Base-by-base conservation (phyloP, 2,329 filamentous ascomycete species). In the Talaromyces sp. region DNA sequence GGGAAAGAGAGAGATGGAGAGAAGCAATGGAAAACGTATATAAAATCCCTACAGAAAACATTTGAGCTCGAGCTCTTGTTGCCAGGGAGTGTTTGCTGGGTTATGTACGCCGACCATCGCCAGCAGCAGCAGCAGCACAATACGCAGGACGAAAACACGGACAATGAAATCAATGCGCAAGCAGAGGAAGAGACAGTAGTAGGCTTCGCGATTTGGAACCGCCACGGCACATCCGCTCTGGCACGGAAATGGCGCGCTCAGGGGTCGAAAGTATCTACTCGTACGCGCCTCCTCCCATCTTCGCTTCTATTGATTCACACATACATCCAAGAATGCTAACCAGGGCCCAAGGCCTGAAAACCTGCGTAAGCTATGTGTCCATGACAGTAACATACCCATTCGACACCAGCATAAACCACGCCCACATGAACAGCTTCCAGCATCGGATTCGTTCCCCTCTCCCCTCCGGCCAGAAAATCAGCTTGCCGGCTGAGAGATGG, bases 381-480 rank as follows among this genome's bases (percentile, higher is more conserved):
- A 59, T 66, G 49, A 39, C 60, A 24, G 4, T 66, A 9, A 52
- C 37, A 19, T 66, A 66, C 27, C 64, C 60, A 47, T 63, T 63
- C 56, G 64, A 66, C 57, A n/a, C 22, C 19, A 66, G 60, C 60
- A 66, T 66, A 16, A 54, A 63, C n/a, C 60, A 49, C n/a, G 24
- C 37, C 3, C 54, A 58, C 60, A 63, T 60, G 64, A 45, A 31
- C 22, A 10, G 50, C 11, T 63, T 63, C 47, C 31, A 59, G 5
- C 60, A 54, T 9, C 60, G 52, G 4, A 41, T 63, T 6, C 61
- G 50, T 3, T 52, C 54, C 24, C 14, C 31, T 2, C 8, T n/a
- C 1, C 39, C 52, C 11, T 2, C n/a, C 1, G 19, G 16, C n/a
- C 7, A 57, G 1, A 27, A 13, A n/a, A 37, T 54, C 2, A 33